These are phyloP conservation scores for Leishmania martiniquensis DNA, from an alignment of 208 protist genomes.

Conservation along the genomic window DNA sequence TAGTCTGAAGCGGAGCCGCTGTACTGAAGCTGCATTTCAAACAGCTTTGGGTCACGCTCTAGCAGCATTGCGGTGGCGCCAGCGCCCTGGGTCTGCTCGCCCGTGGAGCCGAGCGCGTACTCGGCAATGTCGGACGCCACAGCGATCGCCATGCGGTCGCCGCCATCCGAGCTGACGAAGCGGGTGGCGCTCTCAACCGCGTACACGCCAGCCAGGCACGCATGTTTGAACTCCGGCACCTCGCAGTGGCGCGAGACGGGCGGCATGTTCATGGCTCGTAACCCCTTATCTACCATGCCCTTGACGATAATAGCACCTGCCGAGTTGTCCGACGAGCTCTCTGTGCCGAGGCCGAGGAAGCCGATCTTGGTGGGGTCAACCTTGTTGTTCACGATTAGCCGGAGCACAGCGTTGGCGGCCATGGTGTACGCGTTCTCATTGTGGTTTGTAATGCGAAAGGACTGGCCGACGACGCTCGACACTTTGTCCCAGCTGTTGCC, in stretches of 20 bases:
- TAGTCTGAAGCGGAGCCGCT: constrained; percentile 85
- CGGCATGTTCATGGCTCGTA: constrained; percentile 69
- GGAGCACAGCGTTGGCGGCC: constrained; percentile 89
- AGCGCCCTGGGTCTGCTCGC: constrained; percentile 91
- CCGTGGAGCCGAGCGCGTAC: constrained; percentile 88
- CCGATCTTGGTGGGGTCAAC: constrained; percentile 84
- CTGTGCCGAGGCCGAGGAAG: constrained; percentile 91
- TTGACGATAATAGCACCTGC: constrained; percentile 92
- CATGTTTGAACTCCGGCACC: constrained; percentile 94
- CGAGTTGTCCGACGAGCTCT: constrained; percentile 90
- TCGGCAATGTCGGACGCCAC: constrained; percentile 92
- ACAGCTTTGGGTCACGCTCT: constrained; percentile 75
- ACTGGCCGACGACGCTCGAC: constrained; percentile 84
- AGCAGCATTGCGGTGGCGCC: constrained; percentile 86
- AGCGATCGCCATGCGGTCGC: constrained; percentile 79
- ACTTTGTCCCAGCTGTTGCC: constrained; percentile 92
- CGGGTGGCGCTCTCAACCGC: constrained; percentile 85
- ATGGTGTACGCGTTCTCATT: constrained; percentile 94
- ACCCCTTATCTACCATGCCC: constrained; percentile 90
- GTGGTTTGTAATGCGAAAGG: constrained; percentile 80
- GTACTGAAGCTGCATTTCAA: constrained; percentile 77
- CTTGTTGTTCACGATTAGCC: constrained; percentile 87
- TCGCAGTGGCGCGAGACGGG: constrained; percentile 84
- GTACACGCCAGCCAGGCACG: constrained; percentile 92
- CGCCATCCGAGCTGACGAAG: constrained; percentile 65